Percentiles rank a stretch among this genome's conserved stretches.
These are phyloP conservation scores for Pseudogymnoascus pannorum DNA, from an alignment of 2,329 filamentous ascomycete species.

Conservation along the genomic window DNA sequence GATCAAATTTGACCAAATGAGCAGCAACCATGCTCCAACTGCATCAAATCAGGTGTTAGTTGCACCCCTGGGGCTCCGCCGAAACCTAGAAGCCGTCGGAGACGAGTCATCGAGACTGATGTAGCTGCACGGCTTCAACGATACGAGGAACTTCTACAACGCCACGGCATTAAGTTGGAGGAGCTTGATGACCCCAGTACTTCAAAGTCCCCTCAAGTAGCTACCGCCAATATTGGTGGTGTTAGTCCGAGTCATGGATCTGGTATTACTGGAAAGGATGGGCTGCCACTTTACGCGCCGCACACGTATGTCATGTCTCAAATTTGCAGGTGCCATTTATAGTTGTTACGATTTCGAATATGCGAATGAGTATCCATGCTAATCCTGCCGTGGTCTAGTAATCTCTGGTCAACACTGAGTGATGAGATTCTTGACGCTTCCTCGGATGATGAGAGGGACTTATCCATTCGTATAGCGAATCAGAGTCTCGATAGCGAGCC, in stretches of 20 bases:
- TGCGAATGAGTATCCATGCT: background rate
- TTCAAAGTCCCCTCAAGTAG: background rate
- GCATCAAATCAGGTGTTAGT: constrained; percentile 20
- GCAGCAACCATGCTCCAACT: constrained; percentile 24
- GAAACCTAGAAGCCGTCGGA: constrained; percentile 21
- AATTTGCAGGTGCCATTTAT: constrained; percentile 15
- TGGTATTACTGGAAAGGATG: constrained; percentile 12
- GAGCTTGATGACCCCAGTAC: constrained; percentile 17
- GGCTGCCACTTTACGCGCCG: background rate
- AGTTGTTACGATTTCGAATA: constrained; percentile 23
- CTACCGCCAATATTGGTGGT: background rate
- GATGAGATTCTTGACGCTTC: constrained; percentile 29
- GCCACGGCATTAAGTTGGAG: constrained; percentile 24
- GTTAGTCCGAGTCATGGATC: constrained; percentile 13
- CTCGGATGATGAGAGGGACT: constrained; percentile 26
- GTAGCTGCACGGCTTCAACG: constrained; percentile 21
- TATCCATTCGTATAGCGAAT: background rate
- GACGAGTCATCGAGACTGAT: constrained; percentile 23
- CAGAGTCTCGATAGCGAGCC: constrained; percentile 33
- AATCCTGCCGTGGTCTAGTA: constrained; percentile 14
- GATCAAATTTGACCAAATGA: constrained; percentile 5
- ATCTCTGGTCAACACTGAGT: constrained; percentile 25
- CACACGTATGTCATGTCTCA: constrained; percentile 3
- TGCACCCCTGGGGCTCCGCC: constrained; percentile 20
- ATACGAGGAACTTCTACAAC: constrained; percentile 21